Base-by-base conservation (phyloP, 2,329 filamentous ascomycete species). In the Claviceps humidiphila region DNA sequence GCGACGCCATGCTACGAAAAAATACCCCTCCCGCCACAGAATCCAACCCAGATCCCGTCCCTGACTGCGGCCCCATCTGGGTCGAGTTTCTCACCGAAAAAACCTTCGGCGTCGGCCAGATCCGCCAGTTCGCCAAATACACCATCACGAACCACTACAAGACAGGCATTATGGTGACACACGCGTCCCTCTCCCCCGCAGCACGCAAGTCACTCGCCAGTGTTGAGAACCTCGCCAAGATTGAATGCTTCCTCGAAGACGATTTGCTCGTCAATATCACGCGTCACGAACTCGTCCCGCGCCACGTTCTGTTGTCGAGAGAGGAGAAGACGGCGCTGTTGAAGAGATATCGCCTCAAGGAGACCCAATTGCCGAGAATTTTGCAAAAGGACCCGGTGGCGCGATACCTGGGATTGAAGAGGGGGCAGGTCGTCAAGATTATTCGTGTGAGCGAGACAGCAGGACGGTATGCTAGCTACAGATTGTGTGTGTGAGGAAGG, bases 211-310 rank as follows among this genome's bases (percentile, higher is more conserved):
- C 90, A 59, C 85, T 95, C 60, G 82, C 82, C 58, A 83, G 84
- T 54, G 82, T 91, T 53, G 81, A 86, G 60, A 81, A 82, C 56
- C 78, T 81, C 66, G 86, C 85, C 52, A 82, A 87, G 63, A 88
- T 96, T 64, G 93, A 98, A 74, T 88, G 89, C 66, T 98, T 98
- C 74, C 81, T 91, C 61, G 93, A 97, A 75, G 86, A 93, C 67
- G 93, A 98, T 71, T 71, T 98, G 61, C 77, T 97, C 55, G 90
- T 98, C 70, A 98, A 98, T 72, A 97, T 98, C 69, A 97, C 91
- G 54, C 87, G 90, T 68, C 93, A 98, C 73, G 91, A 97, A 71
- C 79, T 98, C 52, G 93, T 98, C 34, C 93, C 93, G 45, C 89
- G 87, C 66, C 93, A 98, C 66, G 84, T 97, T 40, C 72, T 97